Base-by-base conservation (phyloP, 306 rosid genomes). In the Glycine soja region DNA sequence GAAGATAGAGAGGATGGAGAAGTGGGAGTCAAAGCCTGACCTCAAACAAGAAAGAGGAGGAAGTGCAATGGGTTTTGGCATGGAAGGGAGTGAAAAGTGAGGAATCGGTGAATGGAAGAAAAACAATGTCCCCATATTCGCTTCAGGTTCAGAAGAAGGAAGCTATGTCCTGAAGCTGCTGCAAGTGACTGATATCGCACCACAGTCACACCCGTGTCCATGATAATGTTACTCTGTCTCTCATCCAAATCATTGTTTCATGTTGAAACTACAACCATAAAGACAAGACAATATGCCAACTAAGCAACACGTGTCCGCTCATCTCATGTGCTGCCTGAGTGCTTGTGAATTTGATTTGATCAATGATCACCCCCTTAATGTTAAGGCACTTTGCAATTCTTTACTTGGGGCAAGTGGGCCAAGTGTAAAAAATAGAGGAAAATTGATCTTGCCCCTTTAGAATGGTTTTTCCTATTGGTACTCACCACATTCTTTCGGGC, bases 11-110 rank as follows among this genome's bases (percentile, higher is more conserved):
- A 73, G 13, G 24, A 19, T 18, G 38, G 34, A 34, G 50, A 40
- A 68, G 57, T 16, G 75, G 52, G 11, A 24, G 57, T 53, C 3
- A 50, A 45, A 59, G 15, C 15, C 73, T 79, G 63, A 87, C 93
- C 93, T 91, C 47, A 76, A 83, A 59, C 92, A 86, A 74, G 79
- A 61, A 77, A 76, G 65, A 45, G 88, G 71, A 58, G 75, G 85
- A 65, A 84, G 62, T 38, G 67, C 11, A 77, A 42, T 45, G 14
- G 88, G 70, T 81, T 83, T 85, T 9, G 43, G 51, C 3, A 52
- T 6, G 64, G 36, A 67, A 34, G 72, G 62, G 5, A 47, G 47
- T 30, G 50, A 8, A 76, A 75, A 47, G 42, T 34, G 85, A 36
- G 87, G 66, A 70, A 73, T 67, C 50, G 76, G 59, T 77, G 90